These are phyloP conservation scores for Sclerospora graminicola DNA, from an alignment of 352 stramenopile genomes.

Conservation along the genomic window DNA sequence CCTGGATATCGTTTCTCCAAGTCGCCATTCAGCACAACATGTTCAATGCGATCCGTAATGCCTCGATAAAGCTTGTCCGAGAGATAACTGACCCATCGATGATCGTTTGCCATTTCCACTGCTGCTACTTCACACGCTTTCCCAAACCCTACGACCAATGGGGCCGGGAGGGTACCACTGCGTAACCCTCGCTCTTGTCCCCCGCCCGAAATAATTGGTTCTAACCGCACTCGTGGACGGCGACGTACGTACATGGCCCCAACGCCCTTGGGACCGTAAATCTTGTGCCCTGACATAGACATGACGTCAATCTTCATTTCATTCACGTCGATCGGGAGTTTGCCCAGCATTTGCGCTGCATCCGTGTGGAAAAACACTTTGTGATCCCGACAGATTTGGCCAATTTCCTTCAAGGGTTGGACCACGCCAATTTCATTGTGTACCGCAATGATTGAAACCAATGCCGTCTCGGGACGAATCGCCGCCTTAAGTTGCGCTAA, in stretches of 20 bases:
- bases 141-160: slow-evolving; percentile 81
- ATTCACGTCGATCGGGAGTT: slow-evolving; percentile 97
- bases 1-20: slow-evolving; percentile 88
- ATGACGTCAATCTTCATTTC: slow-evolving; percentile 98
- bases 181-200: slow-evolving; percentile 96
- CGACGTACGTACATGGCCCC: slow-evolving; percentile 96
- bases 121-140: slow-evolving; percentile 89
- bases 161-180: slow-evolving; percentile 81
- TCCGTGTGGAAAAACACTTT: slow-evolving; percentile 99
- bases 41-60: slow-evolving; percentile 68
- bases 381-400: slow-evolving; percentile 83
- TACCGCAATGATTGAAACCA: slow-evolving; percentile 98
- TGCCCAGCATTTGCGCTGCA: slow-evolving; percentile 97
- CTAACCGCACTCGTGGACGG: slow-evolving; percentile 92
- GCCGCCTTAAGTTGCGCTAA: slow-evolving; percentile 89
- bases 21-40: slow-evolving; percentile 97
- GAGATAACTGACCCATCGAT: slow-evolving; percentile 91
- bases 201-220: slow-evolving; percentile 96
- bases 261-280: slow-evolving; percentile 99
- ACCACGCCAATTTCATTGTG: slow-evolving; percentile 99
- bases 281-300: slow-evolving; percentile 96
- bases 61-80: slow-evolving; percentile 89
- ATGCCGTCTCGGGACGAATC: slow-evolving; percentile 92
- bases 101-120: slow-evolving; percentile 94
- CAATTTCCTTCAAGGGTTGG: slow-evolving; percentile 96